phyloP scores from a whole-genome alignment of 208 protist genomes.

The Acanthamoeba quina region DNA sequence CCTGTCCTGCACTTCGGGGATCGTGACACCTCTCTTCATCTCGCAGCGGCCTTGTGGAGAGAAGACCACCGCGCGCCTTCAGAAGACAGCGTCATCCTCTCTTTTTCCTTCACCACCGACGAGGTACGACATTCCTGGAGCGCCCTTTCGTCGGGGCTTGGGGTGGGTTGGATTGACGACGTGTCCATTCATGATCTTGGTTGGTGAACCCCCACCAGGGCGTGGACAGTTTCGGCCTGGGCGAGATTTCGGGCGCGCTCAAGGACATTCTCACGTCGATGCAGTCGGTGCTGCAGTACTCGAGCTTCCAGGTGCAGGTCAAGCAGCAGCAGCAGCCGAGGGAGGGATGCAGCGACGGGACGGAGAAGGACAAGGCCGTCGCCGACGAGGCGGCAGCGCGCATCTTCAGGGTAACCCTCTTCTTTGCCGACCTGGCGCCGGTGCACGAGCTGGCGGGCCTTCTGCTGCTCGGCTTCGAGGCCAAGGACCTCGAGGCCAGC shows the following conservation, averaged over 20 bases:
- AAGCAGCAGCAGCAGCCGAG: background rate
- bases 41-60: background rate
- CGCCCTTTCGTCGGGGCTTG: too few species aligned
- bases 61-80: background rate
- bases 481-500: background rate
- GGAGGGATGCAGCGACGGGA: background rate
- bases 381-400: background rate
- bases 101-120: background rate
- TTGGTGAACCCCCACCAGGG: background rate
- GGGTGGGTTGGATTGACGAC: too few species aligned
- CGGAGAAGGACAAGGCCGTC: background rate
- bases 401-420: background rate
- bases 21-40: background rate
- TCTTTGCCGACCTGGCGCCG: background rate
- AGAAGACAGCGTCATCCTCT: background rate
- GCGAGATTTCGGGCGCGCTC: background rate
- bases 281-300: background rate
- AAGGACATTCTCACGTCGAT: background rate
- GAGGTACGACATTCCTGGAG: background rate
- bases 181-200: too few species aligned
- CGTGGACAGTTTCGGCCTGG: constrained; percentile 12
- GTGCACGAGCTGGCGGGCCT: background rate
- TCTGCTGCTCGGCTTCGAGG: background rate
- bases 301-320: constrained; percentile 10
- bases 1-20: background rate